These are phyloP conservation scores for Crepidotus variabilis DNA, from an alignment of 768 basidiomycete genomes.

Conservation along the genomic window DNA sequence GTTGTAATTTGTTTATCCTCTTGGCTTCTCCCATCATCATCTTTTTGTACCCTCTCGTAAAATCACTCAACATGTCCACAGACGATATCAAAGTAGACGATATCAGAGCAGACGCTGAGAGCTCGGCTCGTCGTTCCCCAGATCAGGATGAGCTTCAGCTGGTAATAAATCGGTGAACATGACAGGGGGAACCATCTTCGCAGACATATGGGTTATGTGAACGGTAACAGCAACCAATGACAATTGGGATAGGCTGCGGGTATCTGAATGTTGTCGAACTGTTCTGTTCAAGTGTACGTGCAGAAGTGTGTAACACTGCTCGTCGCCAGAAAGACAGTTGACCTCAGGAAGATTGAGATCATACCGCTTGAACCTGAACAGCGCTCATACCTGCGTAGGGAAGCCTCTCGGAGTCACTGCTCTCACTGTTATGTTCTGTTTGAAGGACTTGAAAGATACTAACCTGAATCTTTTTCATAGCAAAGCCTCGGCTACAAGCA, in stretches of 20 bases:
- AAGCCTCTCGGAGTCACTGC: constrained; percentile 77
- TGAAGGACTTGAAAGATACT: constrained; percentile 42
- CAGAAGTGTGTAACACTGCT: neutral
- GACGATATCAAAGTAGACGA: constrained; percentile 19
- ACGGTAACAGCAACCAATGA: constrained; percentile 76
- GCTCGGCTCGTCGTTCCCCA: constrained; percentile 9
- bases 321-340: constrained; percentile 15
- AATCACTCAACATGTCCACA: constrained; percentile 14
- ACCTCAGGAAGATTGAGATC: constrained; percentile 78
- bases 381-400: constrained; percentile 98
- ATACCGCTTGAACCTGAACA: constrained; percentile 98
- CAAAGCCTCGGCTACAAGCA: constrained; percentile 77
- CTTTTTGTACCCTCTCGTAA: too few species aligned
- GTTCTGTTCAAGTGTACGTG: constrained; percentile 12
- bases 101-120: constrained; percentile 20
- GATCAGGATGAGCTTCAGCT: constrained; percentile 44
- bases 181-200: constrained; percentile 25
- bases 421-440: constrained; percentile 33
- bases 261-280: constrained; percentile 53
- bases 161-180: constrained; percentile 34
- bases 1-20: neutral
- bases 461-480: constrained; percentile 44
- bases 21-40: neutral
- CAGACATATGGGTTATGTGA: constrained; percentile 29
- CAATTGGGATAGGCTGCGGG: constrained; percentile 87